phyloP scores from a whole-genome alignment of 2,329 filamentous ascomycete genomes.

The Pezicula neosporulosa region DNA sequence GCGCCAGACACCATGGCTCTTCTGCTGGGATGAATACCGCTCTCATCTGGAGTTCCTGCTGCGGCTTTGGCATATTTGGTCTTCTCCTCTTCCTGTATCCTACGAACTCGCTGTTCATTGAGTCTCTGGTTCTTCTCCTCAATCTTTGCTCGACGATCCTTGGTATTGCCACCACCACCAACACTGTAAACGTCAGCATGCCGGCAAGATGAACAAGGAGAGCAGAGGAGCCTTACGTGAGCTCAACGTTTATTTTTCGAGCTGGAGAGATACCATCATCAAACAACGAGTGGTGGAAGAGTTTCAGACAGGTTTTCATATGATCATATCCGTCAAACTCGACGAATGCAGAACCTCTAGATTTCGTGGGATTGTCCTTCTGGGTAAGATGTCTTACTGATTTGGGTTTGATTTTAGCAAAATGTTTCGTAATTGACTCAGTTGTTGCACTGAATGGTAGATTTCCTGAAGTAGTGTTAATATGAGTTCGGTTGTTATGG shows the following conservation, averaged over 20 bases:
- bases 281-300: conserved; percentile 85
- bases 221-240: conserved; percentile 60
- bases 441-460: conserved; percentile 80
- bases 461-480: conserved; percentile 59
- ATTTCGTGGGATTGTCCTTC: conserved; percentile 57
- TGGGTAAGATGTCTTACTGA: conserved; percentile 72
- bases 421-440: conserved; percentile 69
- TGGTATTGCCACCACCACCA: conserved; percentile 79
- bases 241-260: conserved; percentile 86
- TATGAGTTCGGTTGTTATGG: conserved; percentile 25
- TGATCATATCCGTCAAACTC: conserved; percentile 84
- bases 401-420: conserved; percentile 68
- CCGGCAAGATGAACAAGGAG: conserved; percentile 3
- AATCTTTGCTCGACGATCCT: conserved; percentile 72
- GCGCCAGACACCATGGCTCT: conserved; percentile 17
- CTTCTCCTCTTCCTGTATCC: conserved; percentile 24
- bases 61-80: conserved; percentile 16
- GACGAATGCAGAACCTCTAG: conserved; percentile 79
- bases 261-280: conserved; percentile 48
- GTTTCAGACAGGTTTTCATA: conserved; percentile 89
- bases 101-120: conserved; percentile 46
- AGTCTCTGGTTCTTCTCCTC: conserved; percentile 82
- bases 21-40: conserved; percentile 25
- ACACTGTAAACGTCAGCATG: conserved; percentile 47
- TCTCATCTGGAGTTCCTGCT: conserved; percentile 17